A percentile compares a stretch with the other conserved stretches of the same genome.
phyloP scores from a whole-genome alignment of 805 yeast species.

The Metschnikowia santaceciliae region DNA sequence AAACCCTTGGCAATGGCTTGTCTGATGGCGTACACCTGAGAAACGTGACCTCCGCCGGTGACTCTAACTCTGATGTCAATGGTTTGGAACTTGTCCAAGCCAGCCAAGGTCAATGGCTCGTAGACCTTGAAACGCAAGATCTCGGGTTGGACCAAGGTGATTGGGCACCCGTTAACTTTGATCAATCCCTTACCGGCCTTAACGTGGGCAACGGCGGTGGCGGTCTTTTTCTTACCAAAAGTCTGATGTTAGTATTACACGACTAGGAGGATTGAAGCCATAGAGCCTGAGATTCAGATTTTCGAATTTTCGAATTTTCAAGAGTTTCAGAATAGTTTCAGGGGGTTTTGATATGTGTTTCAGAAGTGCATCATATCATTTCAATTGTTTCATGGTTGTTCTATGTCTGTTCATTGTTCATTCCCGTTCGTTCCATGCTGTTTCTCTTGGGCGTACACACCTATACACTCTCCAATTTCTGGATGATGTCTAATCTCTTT shows the following conservation, averaged over 20 bases:
- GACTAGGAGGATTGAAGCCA: background rate
- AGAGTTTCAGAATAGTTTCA: too few relatives aligned
- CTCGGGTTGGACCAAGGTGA: conserved; percentile 98
- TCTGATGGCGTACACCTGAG: conserved; percentile 99
- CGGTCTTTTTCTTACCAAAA: conserved; percentile 99
- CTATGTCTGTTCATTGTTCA: too few relatives aligned
- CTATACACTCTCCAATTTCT: too few relatives aligned
- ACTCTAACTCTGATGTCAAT: conserved; percentile 98
- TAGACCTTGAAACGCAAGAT: conserved; percentile 98
- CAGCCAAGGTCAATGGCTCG: conserved; percentile 98
- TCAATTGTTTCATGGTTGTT: too few relatives aligned
- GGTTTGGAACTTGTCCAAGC: conserved; percentile 97
- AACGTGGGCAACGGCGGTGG: conserved; percentile 99
- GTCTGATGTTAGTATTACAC: conserved; percentile 52
- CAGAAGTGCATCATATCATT: too few relatives aligned
- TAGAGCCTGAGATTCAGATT: too few relatives aligned
- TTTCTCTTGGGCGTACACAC: too few relatives aligned
- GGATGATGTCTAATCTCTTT: too few relatives aligned
- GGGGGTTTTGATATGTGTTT: too few relatives aligned
- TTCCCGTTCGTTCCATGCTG: too few relatives aligned
- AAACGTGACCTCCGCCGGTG: conserved; percentile 99
- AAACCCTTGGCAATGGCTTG: conserved; percentile 99
- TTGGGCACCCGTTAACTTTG: conserved; percentile 99
- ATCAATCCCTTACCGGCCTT: conserved; percentile 99
- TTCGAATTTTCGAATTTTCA: too few relatives aligned